phyloP scores from a whole-genome alignment of 2,329 filamentous ascomycete species.

The Trichoderma asperellum region DNA sequence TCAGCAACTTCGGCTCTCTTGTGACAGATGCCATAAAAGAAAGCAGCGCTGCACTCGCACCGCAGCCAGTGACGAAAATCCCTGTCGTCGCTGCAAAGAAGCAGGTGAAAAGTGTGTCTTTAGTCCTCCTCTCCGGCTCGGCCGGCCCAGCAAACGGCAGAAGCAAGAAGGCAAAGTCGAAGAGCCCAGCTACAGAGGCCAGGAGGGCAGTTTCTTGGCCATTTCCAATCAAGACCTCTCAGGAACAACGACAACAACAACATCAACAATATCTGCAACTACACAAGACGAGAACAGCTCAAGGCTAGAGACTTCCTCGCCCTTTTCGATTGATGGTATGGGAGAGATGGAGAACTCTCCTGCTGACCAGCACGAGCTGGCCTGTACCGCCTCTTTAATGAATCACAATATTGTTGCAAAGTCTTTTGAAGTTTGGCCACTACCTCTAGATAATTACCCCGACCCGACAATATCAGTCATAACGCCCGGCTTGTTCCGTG shows the following conservation, averaged over 20 bases:
- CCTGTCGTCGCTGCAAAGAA: conserved; percentile 9
- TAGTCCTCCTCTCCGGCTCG: neutral
- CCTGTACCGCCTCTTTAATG: neutral
- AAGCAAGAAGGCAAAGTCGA: conserved; percentile 6
- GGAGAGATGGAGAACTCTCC: neutral
- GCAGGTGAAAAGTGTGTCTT: conserved; percentile 10
- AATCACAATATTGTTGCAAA: neutral
- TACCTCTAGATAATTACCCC: neutral
- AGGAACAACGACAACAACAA: neutral
- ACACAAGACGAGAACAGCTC: neutral
- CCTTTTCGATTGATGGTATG: neutral
- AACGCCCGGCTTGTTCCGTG: neutral
- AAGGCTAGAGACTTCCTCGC: neutral
- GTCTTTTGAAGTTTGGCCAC: conserved; percentile 1
- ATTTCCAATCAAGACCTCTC: neutral
- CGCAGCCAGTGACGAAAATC: neutral
- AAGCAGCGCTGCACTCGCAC: conserved; percentile 7
- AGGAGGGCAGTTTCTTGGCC: neutral
- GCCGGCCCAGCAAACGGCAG: conserved; percentile 4
- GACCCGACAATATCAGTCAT: neutral
- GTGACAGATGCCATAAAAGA: conserved; percentile 16
- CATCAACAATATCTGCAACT: neutral
- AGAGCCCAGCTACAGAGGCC: neutral
- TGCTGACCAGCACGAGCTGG: neutral
- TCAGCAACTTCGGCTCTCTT: neutral